Percentiles rank a stretch among this genome's conserved stretches.
These are phyloP conservation scores for Dactylellina drechsleri DNA, from an alignment of 2,329 filamentous ascomycete genomes.

Conservation along the genomic window DNA sequence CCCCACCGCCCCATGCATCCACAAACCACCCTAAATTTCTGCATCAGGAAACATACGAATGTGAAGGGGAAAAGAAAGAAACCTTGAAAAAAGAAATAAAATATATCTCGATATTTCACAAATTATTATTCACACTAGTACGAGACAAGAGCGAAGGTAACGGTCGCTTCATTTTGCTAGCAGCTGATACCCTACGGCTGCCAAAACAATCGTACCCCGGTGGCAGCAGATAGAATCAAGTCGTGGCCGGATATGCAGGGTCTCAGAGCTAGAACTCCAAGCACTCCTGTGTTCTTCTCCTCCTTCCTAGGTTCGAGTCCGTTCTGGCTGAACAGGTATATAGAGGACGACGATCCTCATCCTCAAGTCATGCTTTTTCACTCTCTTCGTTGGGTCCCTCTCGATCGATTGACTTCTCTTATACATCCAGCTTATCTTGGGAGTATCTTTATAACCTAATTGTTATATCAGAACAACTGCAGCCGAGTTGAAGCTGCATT, in stretches of 20 bases:
- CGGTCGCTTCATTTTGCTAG: slow-evolving; percentile 7
- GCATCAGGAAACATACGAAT: slow-evolving; percentile 3
- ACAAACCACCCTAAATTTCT: neutral
- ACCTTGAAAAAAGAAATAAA: no score
- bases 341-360: slow-evolving; percentile 18
- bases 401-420: slow-evolving; percentile 1
- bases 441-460: neutral
- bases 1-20: neutral
- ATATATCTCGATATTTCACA: no score
- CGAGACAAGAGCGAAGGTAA: slow-evolving; percentile 3
- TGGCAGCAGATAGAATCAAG: no score
- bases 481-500: slow-evolving; percentile 2
- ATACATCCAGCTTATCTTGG: neutral
- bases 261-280: neutral
- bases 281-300: neutral
- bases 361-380: neutral
- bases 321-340: neutral
- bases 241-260: no score
- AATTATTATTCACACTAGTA: neutral
- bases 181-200: slow-evolving; percentile 7
- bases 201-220: neutral
- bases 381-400: slow-evolving; percentile 3
- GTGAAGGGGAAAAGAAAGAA: no score
- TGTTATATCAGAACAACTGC: neutral
- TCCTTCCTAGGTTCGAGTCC: neutral